phyloP scores from a whole-genome alignment of 495 filamentous ascomycete genomes.

The Aspergillus ellipticus region DNA sequence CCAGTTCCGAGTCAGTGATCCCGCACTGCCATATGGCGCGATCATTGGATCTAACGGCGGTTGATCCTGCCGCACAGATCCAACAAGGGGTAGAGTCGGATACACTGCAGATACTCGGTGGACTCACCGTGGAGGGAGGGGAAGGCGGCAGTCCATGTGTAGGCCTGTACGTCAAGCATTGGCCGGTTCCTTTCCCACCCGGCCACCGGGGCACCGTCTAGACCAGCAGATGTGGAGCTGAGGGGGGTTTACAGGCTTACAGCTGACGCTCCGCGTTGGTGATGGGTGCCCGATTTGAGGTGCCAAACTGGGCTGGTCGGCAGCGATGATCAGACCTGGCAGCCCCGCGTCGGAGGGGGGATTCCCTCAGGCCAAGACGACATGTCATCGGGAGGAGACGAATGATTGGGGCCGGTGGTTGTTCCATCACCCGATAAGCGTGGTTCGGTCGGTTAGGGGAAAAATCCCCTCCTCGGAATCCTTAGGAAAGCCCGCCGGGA shows the following conservation, averaged over 20 bases:
- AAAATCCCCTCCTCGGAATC: constrained; percentile 7
- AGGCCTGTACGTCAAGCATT: constrained; percentile 17
- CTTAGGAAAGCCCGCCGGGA: background rate
- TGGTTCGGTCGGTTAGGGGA: constrained; percentile 21
- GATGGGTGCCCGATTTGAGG: background rate
- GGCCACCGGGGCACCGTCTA: constrained; percentile 5
- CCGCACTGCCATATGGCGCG: constrained; percentile 5
- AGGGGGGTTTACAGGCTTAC: background rate
- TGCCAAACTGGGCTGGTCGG: constrained; percentile 1
- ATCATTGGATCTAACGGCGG: constrained; percentile 17
- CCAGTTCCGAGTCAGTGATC: background rate
- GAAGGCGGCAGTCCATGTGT: constrained; percentile 16
- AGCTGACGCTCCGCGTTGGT: constrained; percentile 5
- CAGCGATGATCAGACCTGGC: constrained; percentile 1
- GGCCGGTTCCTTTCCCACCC: constrained; percentile 9
- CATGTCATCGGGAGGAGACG: constrained; percentile 10
- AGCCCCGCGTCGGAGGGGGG: constrained; percentile 8
- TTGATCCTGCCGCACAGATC: constrained; percentile 13
- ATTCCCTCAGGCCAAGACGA: constrained; percentile 13
- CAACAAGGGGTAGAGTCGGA: background rate
- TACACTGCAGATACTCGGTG: background rate
- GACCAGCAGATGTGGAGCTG: constrained; percentile 6
- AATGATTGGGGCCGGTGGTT: constrained; percentile 8
- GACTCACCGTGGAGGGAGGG: too few relatives aligned
- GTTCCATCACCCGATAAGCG: constrained; percentile 16